phyloP scores from a whole-genome alignment of 345 rosid genomes.

The Euphorbia peplus region DNA sequence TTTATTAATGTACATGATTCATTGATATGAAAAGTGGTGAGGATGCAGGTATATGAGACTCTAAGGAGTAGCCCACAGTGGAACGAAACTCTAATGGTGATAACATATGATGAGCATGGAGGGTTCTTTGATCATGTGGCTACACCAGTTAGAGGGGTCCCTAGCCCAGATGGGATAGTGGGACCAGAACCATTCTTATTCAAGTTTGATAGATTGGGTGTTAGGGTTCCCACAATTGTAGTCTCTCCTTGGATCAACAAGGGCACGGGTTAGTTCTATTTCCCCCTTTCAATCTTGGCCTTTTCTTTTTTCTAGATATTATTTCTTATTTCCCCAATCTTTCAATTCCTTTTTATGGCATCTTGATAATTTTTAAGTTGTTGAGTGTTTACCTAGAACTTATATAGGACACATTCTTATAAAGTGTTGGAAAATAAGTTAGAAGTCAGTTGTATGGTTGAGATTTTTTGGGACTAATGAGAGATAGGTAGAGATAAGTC shows the following conservation, averaged over 20 bases:
- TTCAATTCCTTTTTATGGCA: no score
- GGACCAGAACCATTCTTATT: conserved; percentile 75
- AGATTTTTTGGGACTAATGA: no score
- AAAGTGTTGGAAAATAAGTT: no score
- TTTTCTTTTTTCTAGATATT: not conserved
- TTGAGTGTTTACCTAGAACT: no score
- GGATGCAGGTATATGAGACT: conserved; percentile 64
- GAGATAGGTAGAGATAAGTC: no score
- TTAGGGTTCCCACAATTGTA: conserved; percentile 76
- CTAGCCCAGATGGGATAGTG: conserved; percentile 85
- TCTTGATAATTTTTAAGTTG: no score
- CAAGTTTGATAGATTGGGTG: conserved; percentile 66
- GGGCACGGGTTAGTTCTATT: conserved; percentile 51
- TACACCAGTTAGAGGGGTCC: conserved; percentile 73
- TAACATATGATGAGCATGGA: conserved; percentile 95
- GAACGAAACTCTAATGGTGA: conserved; percentile 67
- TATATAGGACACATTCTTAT: no score
- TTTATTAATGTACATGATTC: no score
- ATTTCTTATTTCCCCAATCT: not conserved
- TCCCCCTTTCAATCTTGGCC: not conserved
- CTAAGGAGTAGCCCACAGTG: conserved; percentile 89
- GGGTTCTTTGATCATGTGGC: conserved; percentile 89
- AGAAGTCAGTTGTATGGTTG: no score
- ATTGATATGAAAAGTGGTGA: no score
- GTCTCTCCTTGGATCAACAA: conserved; percentile 89